Conservation (phyloP, 495 filamentous ascomycete species). For the Talaromyces trachyspermus region DNA sequence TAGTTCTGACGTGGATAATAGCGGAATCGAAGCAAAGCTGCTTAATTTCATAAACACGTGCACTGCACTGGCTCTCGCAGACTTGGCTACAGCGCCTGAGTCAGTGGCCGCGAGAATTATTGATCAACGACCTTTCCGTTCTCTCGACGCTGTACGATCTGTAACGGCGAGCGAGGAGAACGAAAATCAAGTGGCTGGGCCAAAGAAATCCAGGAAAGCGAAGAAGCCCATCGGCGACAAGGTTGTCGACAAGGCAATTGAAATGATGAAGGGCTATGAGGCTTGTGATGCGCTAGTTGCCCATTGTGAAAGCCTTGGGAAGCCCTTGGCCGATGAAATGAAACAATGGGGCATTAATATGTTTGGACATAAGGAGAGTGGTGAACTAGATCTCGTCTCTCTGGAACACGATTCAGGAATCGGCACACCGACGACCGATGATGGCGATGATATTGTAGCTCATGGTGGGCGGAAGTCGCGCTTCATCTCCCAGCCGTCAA, state of each 20-base stretch:
- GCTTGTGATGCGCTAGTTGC: constrained; percentile 74
- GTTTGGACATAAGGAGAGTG: constrained; percentile 52
- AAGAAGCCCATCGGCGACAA: constrained; percentile 57
- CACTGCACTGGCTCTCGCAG: constrained; percentile 59
- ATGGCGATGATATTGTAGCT: constrained; percentile 41
- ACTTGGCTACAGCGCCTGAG: constrained; percentile 66
- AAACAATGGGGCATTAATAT: constrained; percentile 72
- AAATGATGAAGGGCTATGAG: constrained; percentile 66
- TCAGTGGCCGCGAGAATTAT: constrained; percentile 59
- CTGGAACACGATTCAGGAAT: constrained; percentile 68
- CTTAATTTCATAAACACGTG: constrained; percentile 81
- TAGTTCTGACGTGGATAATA: constrained; percentile 29
- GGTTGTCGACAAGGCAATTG: constrained; percentile 61
- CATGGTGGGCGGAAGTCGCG: constrained; percentile 30
- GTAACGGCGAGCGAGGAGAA: no score
- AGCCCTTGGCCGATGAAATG: constrained; percentile 60
- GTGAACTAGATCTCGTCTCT: constrained; percentile 61
- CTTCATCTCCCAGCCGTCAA: constrained; percentile 62
- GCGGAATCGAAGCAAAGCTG: constrained; percentile 48
- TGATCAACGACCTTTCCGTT: constrained; percentile 58
- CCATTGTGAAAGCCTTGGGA: constrained; percentile 62
- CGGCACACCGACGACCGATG: constrained; percentile 59
- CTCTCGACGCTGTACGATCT: constrained; percentile 53
- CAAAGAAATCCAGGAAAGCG: constrained; percentile 42
- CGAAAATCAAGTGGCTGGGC: no score